Evolutionary conservation across 140 eudicot genomes (phyloP).

Genomic region (Oenanthe javanica): DNA sequence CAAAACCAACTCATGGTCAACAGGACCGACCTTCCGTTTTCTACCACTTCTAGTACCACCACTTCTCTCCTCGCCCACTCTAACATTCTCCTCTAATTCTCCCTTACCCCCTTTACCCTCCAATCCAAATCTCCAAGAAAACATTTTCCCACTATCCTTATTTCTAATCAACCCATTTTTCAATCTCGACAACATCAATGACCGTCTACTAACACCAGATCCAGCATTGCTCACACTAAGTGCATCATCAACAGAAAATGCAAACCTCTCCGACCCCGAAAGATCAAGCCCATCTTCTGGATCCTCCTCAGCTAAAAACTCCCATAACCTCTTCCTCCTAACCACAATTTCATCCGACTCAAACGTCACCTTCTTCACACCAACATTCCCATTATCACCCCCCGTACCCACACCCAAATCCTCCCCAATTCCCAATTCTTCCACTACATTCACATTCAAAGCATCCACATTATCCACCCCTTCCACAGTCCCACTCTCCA

Average conservation of each 20-base stretch:
- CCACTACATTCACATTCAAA: background rate
- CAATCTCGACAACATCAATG: slow-evolving; percentile 62
- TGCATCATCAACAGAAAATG: slow-evolving; percentile 96
- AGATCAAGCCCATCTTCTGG: slow-evolving; percentile 92
- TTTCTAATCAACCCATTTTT: slow-evolving; percentile 61
- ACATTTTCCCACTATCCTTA: slow-evolving; percentile 51
- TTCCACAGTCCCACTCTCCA: slow-evolving; percentile 24
- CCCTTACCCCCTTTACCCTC: slow-evolving; percentile 52
- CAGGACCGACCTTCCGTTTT: slow-evolving; percentile 66
- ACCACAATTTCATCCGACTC: slow-evolving; percentile 32
- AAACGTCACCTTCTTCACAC: slow-evolving; percentile 47
- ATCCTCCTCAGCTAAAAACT: slow-evolving; percentile 74
- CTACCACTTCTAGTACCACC: slow-evolving; percentile 28
- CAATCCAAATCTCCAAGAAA: slow-evolving; percentile 79
- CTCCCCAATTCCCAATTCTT: background rate
- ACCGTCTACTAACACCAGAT: slow-evolving; percentile 57
- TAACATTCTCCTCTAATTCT: slow-evolving; percentile 28
- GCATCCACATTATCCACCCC: background rate
- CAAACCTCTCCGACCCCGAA: slow-evolving; percentile 92
- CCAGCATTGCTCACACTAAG: slow-evolving; percentile 73
- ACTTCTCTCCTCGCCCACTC: slow-evolving; percentile 30
- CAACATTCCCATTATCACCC: slow-evolving; percentile 14
- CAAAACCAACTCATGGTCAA: slow-evolving; percentile 77
- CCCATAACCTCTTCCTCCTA: slow-evolving; percentile 87
- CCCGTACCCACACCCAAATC: background rate